A percentile compares a stretch with the other conserved stretches of the same genome.
Conservation (phyloP, 345 rosid species). For the Luvunga scandens region DNA sequence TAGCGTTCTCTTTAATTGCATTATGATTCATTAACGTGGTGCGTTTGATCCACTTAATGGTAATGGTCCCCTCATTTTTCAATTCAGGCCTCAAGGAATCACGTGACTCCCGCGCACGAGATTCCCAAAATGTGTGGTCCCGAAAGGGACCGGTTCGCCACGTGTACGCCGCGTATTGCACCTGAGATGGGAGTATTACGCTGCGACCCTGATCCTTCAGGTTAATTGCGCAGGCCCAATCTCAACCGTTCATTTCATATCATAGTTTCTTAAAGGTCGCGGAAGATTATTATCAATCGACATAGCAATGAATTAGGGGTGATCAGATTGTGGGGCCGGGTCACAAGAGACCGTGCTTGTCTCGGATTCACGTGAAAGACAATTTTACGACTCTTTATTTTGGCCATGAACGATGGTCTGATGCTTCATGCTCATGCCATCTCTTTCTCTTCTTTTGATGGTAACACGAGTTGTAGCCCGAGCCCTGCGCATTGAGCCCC, state of each 20-base stretch:
- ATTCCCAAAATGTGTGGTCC: background rate
- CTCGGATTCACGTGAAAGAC: constrained; percentile 14
- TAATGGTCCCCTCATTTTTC: background rate
- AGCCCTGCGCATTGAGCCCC: background rate
- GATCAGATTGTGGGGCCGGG: background rate
- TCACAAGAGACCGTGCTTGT: constrained; percentile 5
- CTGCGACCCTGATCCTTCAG: background rate
- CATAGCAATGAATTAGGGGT: background rate
- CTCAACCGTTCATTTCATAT: background rate
- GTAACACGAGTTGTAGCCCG: constrained; percentile 2
- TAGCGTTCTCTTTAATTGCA: background rate
- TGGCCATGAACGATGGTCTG: background rate
- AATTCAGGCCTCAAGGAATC: background rate
- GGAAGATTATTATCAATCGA: background rate
- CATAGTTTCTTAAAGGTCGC: too few species aligned
- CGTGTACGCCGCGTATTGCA: constrained; percentile 1
- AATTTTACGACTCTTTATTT: background rate
- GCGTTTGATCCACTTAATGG: too few species aligned
- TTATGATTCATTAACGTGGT: too few species aligned
- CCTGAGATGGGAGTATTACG: background rate
- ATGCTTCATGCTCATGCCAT: background rate
- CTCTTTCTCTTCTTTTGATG: constrained; percentile 21
- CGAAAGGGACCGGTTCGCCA: background rate
- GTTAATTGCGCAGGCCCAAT: background rate
- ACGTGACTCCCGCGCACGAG: constrained; percentile 10